These are phyloP conservation scores for Mucor irregularis DNA, from an alignment of 371 early-diverging fungal species.

Conservation along the genomic window DNA sequence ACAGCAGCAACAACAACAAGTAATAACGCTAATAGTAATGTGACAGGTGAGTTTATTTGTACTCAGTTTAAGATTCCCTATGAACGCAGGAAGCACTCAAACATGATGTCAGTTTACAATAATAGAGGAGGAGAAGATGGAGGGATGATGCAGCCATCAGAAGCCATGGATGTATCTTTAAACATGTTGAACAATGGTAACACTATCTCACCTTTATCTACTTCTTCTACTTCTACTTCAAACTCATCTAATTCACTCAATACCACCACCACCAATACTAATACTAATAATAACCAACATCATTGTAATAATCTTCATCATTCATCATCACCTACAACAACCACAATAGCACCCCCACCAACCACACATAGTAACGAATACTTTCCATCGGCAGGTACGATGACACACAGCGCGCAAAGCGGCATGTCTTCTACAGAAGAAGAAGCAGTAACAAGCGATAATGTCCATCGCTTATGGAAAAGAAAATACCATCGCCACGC, in stretches of 20 bases:
- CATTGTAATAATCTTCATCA: no score
- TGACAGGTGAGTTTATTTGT: background rate
- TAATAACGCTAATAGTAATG: background rate
- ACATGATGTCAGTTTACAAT: no score
- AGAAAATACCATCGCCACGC: slow-evolving; percentile 56
- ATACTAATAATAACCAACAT: no score
- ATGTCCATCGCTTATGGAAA: slow-evolving; percentile 35
- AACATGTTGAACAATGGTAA: background rate
- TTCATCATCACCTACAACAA: background rate
- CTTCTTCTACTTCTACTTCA: background rate
- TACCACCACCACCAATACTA: background rate
- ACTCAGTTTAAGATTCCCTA: no score
- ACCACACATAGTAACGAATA: slow-evolving; percentile 10
- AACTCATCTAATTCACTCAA: background rate
- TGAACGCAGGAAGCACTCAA: no score
- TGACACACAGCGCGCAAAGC: slow-evolving; percentile 15
- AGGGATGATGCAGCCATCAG: background rate
- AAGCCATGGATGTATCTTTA: slow-evolving; percentile 10
- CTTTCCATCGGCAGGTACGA: slow-evolving; percentile 31
- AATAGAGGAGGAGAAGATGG: no score
- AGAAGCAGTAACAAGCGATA: slow-evolving; percentile 39
- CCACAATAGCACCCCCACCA: background rate
- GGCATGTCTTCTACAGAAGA: slow-evolving; percentile 48
- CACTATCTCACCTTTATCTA: background rate
- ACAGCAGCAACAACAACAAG: background rate